Percentiles rank a stretch among this genome's conserved stretches.
phyloP scores from a whole-genome alignment of 352 stramenopile species.

The Phytophthora idaei region DNA sequence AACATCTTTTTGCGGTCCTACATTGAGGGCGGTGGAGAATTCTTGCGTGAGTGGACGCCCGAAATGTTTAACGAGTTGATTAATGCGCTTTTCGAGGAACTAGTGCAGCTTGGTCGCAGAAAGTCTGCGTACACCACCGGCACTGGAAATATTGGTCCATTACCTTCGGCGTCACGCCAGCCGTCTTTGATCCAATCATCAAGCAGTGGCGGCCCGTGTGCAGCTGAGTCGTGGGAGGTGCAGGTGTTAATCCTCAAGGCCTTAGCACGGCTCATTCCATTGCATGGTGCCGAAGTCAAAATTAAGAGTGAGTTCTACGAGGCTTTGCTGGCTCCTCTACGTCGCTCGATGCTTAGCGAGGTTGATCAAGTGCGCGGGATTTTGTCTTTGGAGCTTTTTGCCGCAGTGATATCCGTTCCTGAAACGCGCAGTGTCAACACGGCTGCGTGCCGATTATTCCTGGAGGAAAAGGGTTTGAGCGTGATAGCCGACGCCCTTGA shows the following conservation, averaged over 20 bases:
- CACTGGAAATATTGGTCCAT: conserved; percentile 21
- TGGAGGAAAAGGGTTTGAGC: conserved; percentile 57
- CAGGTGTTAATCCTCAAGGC: conserved; percentile 85
- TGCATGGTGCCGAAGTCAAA: conserved; percentile 55
- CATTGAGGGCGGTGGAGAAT: conserved; percentile 79
- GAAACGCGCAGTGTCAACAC: conserved; percentile 60
- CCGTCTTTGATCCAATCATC: conserved; percentile 19
- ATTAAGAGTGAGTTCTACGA: conserved; percentile 68
- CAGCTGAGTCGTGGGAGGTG: conserved; percentile 69
- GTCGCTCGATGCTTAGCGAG: conserved; percentile 68
- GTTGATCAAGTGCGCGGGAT: conserved; percentile 80
- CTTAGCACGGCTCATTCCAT: conserved; percentile 63
- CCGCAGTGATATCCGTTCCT: conserved; percentile 57
- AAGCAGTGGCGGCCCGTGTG: conserved; percentile 29
- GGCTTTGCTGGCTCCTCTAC: conserved; percentile 62
- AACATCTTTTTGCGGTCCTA: conserved; percentile 86
- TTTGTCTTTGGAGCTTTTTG: conserved; percentile 72
- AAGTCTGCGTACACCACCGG: conserved; percentile 59
- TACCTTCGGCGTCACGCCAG: conserved; percentile 18
- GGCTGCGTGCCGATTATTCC: conserved; percentile 53
- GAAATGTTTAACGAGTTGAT: conserved; percentile 77
- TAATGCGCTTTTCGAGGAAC: conserved; percentile 60
- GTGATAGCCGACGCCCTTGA: conserved; percentile 65
- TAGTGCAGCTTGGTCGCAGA: conserved; percentile 54
- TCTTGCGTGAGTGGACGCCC: conserved; percentile 75